Base-by-base conservation (phyloP, 2,329 filamentous ascomycete genomes). In the Fonsecaea nubica region DNA sequence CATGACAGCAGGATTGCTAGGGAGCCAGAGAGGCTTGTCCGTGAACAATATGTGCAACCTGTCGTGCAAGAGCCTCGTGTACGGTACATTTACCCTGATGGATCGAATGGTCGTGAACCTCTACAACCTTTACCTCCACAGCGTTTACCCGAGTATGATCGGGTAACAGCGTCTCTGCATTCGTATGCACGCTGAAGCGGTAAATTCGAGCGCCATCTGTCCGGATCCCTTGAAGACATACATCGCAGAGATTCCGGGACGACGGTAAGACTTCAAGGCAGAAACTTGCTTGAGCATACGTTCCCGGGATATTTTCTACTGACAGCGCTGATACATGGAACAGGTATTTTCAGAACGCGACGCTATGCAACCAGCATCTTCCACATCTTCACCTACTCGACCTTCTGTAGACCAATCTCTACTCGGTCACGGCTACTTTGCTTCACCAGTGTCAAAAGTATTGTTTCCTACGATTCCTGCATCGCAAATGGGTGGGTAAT, bases 61-160 rank as follows among this genome's bases (percentile, higher is more conserved):
- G n/a, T 57, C 10, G 30, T 61, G 25, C 59, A 58, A 62, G 64
- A 66, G 38, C 15, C 60, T 52, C 64, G 62, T 33, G 25, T 62
- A 15, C 61, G 63, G n/a, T 59, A 64, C 42, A 35, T 48, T 7
- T 66, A 69, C 56, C 50, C 48, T 32, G 38, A 57, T 42, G 53
- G 45, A 30, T 36, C 67, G 25, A 53, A 42, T 42, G 54, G 45
- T 25, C 63, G 40, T 62, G 67, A 66, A 52, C 40, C 64, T 13
- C 8, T 69, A 15, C 60, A 57, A 33, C 15, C 62, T 50, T n/a
- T 64, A 7, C 48, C 65, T 40, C 53, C 45, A 42, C 65, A 64
- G 58, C 68, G 54, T 45, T 42, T 62, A 25, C 40, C 36, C 33
- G 60, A 70, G 32, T 68, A 70, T 56, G 65, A 68, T 55, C 58